Base-by-base conservation (phyloP, 768 basidiomycete species). In the Suillus brevipes region DNA sequence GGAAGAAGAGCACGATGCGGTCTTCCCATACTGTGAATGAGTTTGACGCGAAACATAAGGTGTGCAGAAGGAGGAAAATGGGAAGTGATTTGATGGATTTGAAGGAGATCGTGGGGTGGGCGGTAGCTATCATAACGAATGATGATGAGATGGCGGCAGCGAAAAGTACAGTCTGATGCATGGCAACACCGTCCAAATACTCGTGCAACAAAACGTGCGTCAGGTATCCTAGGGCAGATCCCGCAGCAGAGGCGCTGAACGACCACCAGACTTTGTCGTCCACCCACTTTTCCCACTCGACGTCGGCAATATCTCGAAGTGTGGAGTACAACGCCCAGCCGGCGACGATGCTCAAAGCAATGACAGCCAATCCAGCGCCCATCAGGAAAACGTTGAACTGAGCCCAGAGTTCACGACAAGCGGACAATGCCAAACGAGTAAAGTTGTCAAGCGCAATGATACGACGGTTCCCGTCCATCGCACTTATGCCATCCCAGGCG, bases 21-120 rank as follows among this genome's bases (percentile, higher is more conserved):
- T 98, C 96, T 83, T 99, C 97, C 95, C 95, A 98, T 75, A 99
- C 86, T n/a, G 92, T 94, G 81, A 94, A 97, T 0, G 95, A 97
- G 80, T 99, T 99, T 31, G 95, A 97, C 18, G 90, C 85, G 77
- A 97, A 97, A 8, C 89, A 81, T 4, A 90, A 62, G 1, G 89
- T 77, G 70, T 99, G 95, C 3, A 94, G 79, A 63, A 87, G 63
- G 62, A 90, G 82, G 40, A 87, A 77, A 45, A 91, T 67, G 1
- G 83, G 80, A 2, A 77, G 65, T 23, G 78, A 45, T 45, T 77
- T 69, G 40, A 69, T 58, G 13, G 69, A 70, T 18, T 40, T 28
- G 5, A 58, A 58, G 25, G 38, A 40, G 47, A 82, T 63, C 6
- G 72, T 71, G 10, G 81, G 79, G 28, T 77, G 76, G 31, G 81